Evolutionary conservation across 768 basidiomycete genomes (phyloP), one percentile per base, ranked within the genome.

Genomic region (Suillus bovinus): DNA sequence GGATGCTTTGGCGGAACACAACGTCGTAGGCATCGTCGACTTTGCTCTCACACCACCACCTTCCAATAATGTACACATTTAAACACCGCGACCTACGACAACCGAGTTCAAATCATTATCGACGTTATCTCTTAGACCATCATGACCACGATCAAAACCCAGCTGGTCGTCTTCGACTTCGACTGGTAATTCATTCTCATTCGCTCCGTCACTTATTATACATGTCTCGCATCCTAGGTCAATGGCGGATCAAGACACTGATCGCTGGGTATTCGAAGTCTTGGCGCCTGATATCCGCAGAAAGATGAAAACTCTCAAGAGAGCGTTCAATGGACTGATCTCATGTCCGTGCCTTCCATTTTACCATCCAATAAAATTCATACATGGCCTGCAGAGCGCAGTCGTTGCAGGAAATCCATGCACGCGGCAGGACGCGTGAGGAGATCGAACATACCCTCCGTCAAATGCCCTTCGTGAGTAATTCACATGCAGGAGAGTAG

Each of bases 141-240:
- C 29, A 72, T 72, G 71, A 14, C 66, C 38, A 65, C 78, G 50
- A 67, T 72, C n/a, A 70, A 73, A 41, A 82, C 79, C 64, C 92
- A 95, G 70, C 88, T 98, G 57, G 80, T 98, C 62, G 88, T 98
- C 16, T 98, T 91, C 68, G 96, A 99, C 75, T 99, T 98, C 78
- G 96, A 99, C 82, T 99, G 96, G 96, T 90, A 65, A 66, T 73
- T 70, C 49, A 33, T 39, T 17, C 24, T 46, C 29, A 61, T 36
- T 61, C 38, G 34, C 27, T 20, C 31, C 22, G 34, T 11, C 22
- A 39, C 29, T 24, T 22, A 16, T 24, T 42, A 55, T 29, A 20
- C 41, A 16, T 41, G 33, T 56, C 13, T 27, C 38, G 29, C 56
- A 34, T 41, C 36, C 67, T 36, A 94, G 91, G 91, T 94, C 92